Conservation (phyloP, 2,329 filamentous ascomycete species). For the Talaromyces amestolkiae region DNA sequence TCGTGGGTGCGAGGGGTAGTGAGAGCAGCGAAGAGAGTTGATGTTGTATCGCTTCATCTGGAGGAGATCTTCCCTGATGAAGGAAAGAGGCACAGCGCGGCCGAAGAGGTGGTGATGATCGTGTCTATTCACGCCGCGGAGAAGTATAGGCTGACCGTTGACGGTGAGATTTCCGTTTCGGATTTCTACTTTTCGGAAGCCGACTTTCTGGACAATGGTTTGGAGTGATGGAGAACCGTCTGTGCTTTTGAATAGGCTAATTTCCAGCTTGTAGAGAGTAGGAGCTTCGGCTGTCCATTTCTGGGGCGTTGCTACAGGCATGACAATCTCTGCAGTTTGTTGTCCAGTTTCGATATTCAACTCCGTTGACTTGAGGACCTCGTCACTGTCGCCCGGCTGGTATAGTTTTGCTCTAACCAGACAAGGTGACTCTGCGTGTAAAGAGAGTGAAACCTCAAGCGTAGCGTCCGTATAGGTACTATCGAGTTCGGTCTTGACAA, state of each 20-base stretch:
- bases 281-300: neutral
- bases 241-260: neutral
- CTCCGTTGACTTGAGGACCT: neutral
- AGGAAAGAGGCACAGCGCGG: conserved; percentile 62
- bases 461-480: neutral
- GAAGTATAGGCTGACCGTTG: conserved; percentile 60
- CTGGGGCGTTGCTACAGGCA: neutral
- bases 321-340: neutral
- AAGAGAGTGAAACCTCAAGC: neutral
- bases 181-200: conserved; percentile 61
- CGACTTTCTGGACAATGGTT: conserved; percentile 55
- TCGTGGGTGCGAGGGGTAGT: conserved; percentile 56
- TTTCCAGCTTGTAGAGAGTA: neutral
- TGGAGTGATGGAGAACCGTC: neutral
- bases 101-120: conserved; percentile 66
- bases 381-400: neutral
- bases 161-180: conserved; percentile 55
- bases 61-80: conserved; percentile 60
- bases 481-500: neutral
- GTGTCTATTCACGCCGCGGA: conserved; percentile 67
- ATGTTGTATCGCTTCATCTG: conserved; percentile 70
- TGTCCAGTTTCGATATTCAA: neutral
- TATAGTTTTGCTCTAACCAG: neutral
- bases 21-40: conserved; percentile 67
- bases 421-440: neutral